These are phyloP conservation scores for Arachis monticola DNA, from an alignment of 331 rosid genomes.

Conservation along the genomic window DNA sequence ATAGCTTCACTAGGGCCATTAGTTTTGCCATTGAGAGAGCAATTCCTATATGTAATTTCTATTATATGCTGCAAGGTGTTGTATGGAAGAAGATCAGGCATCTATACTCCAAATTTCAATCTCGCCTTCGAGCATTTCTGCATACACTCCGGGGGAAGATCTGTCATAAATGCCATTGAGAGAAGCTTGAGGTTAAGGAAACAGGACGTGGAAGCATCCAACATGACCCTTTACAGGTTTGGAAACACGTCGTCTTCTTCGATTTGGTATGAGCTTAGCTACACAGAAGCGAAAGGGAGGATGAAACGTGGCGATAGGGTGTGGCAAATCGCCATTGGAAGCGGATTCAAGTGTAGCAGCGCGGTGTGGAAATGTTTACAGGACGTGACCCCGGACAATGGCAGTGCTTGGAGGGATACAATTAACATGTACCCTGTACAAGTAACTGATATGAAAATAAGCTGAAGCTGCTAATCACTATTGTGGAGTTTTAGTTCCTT, in stretches of 20 bases:
- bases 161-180: constrained; percentile 54
- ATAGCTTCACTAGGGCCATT: constrained; percentile 50
- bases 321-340: constrained; percentile 62
- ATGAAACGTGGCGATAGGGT: constrained; percentile 55
- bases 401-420: constrained; percentile 53
- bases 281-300: constrained; percentile 59
- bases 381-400: constrained; percentile 35
- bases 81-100: constrained; percentile 30
- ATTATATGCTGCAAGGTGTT: constrained; percentile 33
- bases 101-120: constrained; percentile 50
- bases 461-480: background rate
- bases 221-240: constrained; percentile 54
- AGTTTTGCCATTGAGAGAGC: constrained; percentile 55
- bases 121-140: constrained; percentile 65
- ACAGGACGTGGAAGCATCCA: constrained; percentile 53
- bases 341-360: constrained; percentile 62
- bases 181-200: constrained; percentile 39
- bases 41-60: constrained; percentile 37
- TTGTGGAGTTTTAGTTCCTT: constrained; percentile 22
- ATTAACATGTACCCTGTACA: constrained; percentile 44
- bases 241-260: constrained; percentile 63
- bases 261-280: constrained; percentile 57
- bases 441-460: constrained; percentile 31
- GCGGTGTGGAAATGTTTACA: constrained; percentile 52
- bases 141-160: constrained; percentile 60